Base-by-base conservation (phyloP, 208 protist genomes). In the Crithidia fasciculata region DNA sequence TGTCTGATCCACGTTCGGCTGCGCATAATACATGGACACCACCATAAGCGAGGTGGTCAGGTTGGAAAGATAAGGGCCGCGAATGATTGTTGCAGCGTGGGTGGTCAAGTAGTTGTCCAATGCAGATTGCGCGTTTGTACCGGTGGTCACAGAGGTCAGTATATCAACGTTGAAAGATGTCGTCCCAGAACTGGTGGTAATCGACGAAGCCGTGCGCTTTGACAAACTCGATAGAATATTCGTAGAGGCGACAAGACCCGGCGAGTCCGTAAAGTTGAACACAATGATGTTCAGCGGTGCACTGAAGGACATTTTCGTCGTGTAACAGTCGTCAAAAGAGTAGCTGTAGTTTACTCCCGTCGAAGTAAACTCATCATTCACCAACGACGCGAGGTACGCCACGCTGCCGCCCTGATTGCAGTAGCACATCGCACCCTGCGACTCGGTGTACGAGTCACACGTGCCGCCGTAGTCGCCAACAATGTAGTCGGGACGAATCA, bases 401-500 rank as follows among this genome's bases (percentile, higher is more conserved):
- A 40, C 54, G 58, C 50, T 63, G 19, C 65, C 65, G 39, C 64
- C 71, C 62, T 68, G 54, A 57, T 82, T 93, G 74, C 85, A 93
- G 8, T 58, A 5, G 70, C 70, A 85, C 45, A 82, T 72, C 13
- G 76, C 83, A 12, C 78, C 83, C 18, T 83, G 66, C 16, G 28
- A 16, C 10, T 8, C 15, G 2, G 74, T 70, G 28, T 45, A 7
- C 4, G 37, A 5, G 13, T 56, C 47, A 53, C 78, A 81, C 45
- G 37, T 18, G n/a, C 74, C 85, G 56, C 88, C 85, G 74, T 81
- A 93, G 70, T 89, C 81, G 50, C 85, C 88, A 39, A 89, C 19
- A 28, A 93, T 61, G 55, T 81, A 72, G 76, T 90, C 85, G 12
- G 72, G 73, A 40, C 72, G 75, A 16, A 90, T 61, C 19, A 87